phyloP scores from a whole-genome alignment of 345 rosid genomes.

The Pseudoturritis turrita region DNA sequence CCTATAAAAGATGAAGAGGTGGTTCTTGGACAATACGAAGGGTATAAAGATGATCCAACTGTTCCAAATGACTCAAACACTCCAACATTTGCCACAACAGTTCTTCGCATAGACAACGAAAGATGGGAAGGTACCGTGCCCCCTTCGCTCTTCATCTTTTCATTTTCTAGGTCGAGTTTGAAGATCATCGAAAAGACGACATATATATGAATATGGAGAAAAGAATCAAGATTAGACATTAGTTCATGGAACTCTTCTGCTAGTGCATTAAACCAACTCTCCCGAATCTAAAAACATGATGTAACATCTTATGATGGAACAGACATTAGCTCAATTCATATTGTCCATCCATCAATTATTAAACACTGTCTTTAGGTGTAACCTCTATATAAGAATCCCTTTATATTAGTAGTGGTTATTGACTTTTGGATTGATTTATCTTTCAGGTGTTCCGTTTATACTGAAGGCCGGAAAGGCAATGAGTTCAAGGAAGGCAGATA shows the following conservation, averaged over 20 bases:
- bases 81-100: constrained; percentile 84
- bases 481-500: constrained; percentile 96
- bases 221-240: not conserved
- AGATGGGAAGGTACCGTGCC: constrained; percentile 90
- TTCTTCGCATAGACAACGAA: constrained; percentile 87
- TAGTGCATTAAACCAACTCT: not conserved
- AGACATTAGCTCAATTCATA: not conserved
- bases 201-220: not conserved
- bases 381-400: not conserved
- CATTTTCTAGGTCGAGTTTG: constrained; percentile 1
- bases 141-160: not conserved
- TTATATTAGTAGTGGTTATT: not conserved
- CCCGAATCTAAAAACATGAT: not conserved
- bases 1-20: constrained; percentile 92
- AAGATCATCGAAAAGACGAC: not conserved
- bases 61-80: constrained; percentile 92
- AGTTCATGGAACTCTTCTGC: not conserved
- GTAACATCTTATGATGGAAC: not conserved
- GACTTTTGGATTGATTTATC: constrained; percentile 14
- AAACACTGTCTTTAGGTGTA: not conserved
- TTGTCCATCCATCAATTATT: not conserved
- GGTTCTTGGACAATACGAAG: constrained; percentile 93
- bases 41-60: constrained; percentile 90
- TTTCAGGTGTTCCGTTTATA: constrained; percentile 90
- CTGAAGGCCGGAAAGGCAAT: constrained; percentile 98